Conservation (phyloP, 495 filamentous ascomycete genomes). For the Cairneyella variabilis region DNA sequence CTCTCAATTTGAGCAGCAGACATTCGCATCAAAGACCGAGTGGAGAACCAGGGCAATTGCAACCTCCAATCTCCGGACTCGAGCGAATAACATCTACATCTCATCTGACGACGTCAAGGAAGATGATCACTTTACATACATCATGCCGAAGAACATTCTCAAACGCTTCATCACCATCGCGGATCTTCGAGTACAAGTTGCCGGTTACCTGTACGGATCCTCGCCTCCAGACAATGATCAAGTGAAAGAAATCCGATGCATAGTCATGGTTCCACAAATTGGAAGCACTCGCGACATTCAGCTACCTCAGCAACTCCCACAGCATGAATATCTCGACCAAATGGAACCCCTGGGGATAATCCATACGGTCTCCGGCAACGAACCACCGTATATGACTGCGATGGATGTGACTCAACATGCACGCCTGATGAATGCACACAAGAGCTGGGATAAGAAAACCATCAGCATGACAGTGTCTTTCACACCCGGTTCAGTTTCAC, state of each 20-base stretch:
- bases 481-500: conserved; percentile 95
- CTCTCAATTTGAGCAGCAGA: conserved; percentile 93
- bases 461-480: conserved; percentile 96
- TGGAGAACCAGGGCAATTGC: conserved; percentile 97
- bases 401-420: conserved; percentile 92
- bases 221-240: conserved; percentile 93
- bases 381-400: conserved; percentile 93
- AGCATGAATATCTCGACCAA: conserved; percentile 84
- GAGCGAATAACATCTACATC: conserved; percentile 98
- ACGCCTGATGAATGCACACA: conserved; percentile 76
- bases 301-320: conserved; percentile 84
- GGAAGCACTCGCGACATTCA: conserved; percentile 90
- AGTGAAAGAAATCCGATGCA: conserved; percentile 93
- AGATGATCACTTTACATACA: conserved; percentile 81
- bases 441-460: conserved; percentile 89
- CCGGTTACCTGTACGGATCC: conserved; percentile 90
- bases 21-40: conserved; percentile 97
- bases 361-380: conserved; percentile 91
- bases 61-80: conserved; percentile 89
- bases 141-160: conserved; percentile 99
- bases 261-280: conserved; percentile 97
- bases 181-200: conserved; percentile 93
- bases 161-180: conserved; percentile 98
- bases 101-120: conserved; percentile 85
- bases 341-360: conserved; percentile 94